Percentiles rank a stretch among this genome's conserved stretches.
Evolutionary conservation across 139 green algal species (phyloP).

Genomic region (Volvox africanus): DNA sequence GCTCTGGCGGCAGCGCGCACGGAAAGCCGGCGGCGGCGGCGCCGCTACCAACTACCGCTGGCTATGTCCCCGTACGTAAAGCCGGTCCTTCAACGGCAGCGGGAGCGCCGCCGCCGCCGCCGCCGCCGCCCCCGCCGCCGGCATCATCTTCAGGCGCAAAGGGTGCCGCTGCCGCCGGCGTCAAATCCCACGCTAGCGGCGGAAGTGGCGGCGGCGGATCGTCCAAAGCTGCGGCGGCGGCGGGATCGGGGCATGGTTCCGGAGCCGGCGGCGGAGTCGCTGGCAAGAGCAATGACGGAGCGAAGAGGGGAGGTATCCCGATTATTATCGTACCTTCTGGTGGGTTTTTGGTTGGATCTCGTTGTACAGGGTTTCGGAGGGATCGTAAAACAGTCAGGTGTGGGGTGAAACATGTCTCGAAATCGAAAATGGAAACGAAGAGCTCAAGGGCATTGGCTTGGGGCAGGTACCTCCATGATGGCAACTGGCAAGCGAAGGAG

Average conservation of each 20-base stretch:
- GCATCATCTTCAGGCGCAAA: neutral
- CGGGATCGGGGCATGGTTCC: neutral
- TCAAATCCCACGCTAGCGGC: neutral
- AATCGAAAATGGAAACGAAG: no score
- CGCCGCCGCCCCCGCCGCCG: neutral
- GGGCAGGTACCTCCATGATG: no score
- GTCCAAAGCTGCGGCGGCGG: neutral
- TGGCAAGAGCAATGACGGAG: neutral
- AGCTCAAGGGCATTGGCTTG: no score
- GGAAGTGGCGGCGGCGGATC: neutral
- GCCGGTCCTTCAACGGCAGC: neutral
- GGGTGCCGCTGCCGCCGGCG: neutral
- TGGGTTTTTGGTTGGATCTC: no score
- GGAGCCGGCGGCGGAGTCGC: neutral
- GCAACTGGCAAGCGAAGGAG: no score
- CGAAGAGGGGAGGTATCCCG: slow-evolving; percentile 39
- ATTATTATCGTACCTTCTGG: slow-evolving; percentile 73
- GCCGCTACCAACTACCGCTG: slow-evolving; percentile 1
- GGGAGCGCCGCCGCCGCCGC: neutral
- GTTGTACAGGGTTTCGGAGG: no score
- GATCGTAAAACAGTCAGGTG: no score
- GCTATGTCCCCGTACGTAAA: slow-evolving; percentile 38
- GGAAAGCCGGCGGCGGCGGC: neutral
- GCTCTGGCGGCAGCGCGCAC: slow-evolving; percentile 51
- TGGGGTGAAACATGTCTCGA: no score